Base-by-base conservation (phyloP, 192 early-diverging fungal genomes). In the Jimgerdemannia flammicorona region DNA sequence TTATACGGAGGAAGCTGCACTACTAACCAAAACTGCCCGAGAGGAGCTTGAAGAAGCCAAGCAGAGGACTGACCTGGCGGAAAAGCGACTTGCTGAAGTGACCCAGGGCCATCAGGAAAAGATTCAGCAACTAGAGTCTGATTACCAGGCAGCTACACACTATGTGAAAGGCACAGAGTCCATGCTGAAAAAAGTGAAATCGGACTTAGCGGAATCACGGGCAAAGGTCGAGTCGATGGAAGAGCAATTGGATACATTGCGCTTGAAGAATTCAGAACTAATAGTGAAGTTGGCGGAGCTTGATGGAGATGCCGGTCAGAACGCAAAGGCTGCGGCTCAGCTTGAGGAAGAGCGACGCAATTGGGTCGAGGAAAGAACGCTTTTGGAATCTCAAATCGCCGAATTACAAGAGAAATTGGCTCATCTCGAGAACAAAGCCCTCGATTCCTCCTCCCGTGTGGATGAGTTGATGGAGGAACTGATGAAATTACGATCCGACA, bases 121-220 rank as follows among this genome's bases (percentile, higher is more conserved):
- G 44, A 79, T 84, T 19, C 70, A 80, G 20, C 80, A 86, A 68
- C 73, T 84, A 6, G 82, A 84, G 73, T 67, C 73, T 3, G 85
- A 86, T 70, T 80, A 84, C 68, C 80, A 84, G 40, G 79, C 78
- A 4, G 80, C 85, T 1, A 40, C 73, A 4, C 80, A 80, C 9
- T 74, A 78, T 39, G 80, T 75, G 11, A 77, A 86, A 68, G 69
- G 71, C 40, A 70, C 79, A 3, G 84, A 85, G 65, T 72, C 72
- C 8, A 77, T 72, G 64, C 66, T 85, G 20, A 72, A 80, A 43
- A 54, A 70, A 44, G 66, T 82, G 20, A 79, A 77, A 10, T 80
- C 79, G 40, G 84, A 82, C 68, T 66, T 77, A 17, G 67, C 69
- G 9, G 67, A 68, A 68, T 68, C 19, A 40, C 67, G 19, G 40